Evolutionary conservation across 2,329 filamentous ascomycete genomes (phyloP), one percentile per base, ranked within the genome.

Genomic region (Fusarium nelsonii): DNA sequence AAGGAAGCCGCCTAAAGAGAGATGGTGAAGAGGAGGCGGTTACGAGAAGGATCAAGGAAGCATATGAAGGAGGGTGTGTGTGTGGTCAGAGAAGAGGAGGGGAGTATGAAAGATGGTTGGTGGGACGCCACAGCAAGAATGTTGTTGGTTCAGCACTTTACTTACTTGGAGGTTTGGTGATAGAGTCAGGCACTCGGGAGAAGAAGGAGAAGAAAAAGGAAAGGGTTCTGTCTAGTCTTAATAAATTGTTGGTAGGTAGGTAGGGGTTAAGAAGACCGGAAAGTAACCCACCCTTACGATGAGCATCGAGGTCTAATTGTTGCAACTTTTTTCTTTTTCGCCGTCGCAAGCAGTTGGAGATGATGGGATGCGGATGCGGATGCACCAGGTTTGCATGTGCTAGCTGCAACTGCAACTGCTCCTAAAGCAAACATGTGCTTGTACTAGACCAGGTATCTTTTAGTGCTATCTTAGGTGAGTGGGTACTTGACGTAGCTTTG

Each of bases 71-170:
- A 18, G 18, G 20, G 39, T 59, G 56, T 45, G 46, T 6, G 20
- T 61, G 59, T 51, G 34, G 52, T 46, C 28, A 41, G 59, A 64
- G 51, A 39, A 39, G 50, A 30, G 60, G 58, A 64, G 53, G 34
- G 33, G 34, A 50, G 14, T 50, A 40, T 51, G 48, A 16, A 30
- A 62, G 41, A 53, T 36, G 36, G 58, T 66, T 69, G 70, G 64
- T 69, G 70, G 67, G 61, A 73, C 71, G 71, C 71, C 71, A 73
- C 71, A 73, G 48, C 20, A 43, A 45, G 43, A 32, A 51, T 40
- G 34, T 37, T 40, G 34, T 37, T 57, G 62, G 48, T 43, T 44
- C 53, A 49, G 49, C 63, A 57, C 51, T 52, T 53, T 63, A 57
- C 51, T 52, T 53, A 55, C 49, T 28, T 54, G 44, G 14, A 30